Evolutionary conservation across 805 yeast genomes (phyloP).

Genomic region (Ogataea minuta): DNA sequence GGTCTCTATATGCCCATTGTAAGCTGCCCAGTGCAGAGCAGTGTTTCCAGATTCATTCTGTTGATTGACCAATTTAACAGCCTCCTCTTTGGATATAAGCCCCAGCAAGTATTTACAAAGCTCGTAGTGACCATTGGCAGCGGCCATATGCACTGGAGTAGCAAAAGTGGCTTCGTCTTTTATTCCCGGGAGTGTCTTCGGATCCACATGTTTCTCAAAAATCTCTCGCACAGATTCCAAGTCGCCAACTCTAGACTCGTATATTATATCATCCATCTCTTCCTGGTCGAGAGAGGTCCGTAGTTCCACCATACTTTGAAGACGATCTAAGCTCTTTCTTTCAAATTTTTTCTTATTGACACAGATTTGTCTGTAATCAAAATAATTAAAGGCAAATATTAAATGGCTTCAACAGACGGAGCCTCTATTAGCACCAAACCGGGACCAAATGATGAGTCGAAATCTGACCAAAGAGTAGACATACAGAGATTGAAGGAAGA

Average conservation of each 20-base stretch:
- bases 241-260: constrained; percentile 88
- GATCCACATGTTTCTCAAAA: constrained; percentile 54
- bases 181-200: constrained; percentile 42
- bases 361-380: constrained; percentile 3
- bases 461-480: neutral
- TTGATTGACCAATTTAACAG: constrained; percentile 44
- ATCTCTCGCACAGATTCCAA: constrained; percentile 68
- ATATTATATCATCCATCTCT: constrained; percentile 77
- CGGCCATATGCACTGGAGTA: constrained; percentile 91
- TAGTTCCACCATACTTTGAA: constrained; percentile 26
- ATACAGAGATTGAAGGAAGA: constrained; percentile 23
- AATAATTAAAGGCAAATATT: constrained; percentile 5
- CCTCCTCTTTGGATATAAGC: constrained; percentile 44
- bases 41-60: constrained; percentile 87
- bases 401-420: constrained; percentile 1
- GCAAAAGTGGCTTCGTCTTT: constrained; percentile 63
- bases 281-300: constrained; percentile 50
- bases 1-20: constrained; percentile 75
- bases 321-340: constrained; percentile 1
- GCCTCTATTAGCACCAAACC: neutral
- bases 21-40: constrained; percentile 94
- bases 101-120: constrained; percentile 60
- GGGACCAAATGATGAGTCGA: neutral
- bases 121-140: constrained; percentile 87
- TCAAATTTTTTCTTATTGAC: constrained; percentile 9